Evolutionary conservation across 2,329 filamentous ascomycete species (phyloP).

Genomic region (Saccharata proteae): DNA sequence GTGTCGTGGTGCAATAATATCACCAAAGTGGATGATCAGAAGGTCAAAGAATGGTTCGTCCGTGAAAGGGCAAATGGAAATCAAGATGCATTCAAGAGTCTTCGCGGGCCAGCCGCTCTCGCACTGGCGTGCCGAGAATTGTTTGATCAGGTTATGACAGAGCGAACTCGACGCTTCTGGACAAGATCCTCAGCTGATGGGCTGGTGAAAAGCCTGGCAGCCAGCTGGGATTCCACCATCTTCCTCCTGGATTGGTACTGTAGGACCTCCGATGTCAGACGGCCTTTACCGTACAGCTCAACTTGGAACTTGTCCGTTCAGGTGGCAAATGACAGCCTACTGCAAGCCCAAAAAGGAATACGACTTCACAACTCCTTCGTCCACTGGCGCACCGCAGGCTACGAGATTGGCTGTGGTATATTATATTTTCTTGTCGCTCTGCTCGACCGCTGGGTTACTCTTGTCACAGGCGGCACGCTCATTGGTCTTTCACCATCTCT

Average conservation of each 20-base stretch:
- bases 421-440: slow-evolving; percentile 44
- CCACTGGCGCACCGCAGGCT: slow-evolving; percentile 45
- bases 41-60: slow-evolving; percentile 39
- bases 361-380: slow-evolving; percentile 45
- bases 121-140: slow-evolving; percentile 36
- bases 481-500: slow-evolving; percentile 26
- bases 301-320: slow-evolving; percentile 47
- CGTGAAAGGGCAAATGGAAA: slow-evolving; percentile 16
- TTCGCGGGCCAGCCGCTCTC: slow-evolving; percentile 38
- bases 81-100: slow-evolving; percentile 28
- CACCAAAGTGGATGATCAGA: slow-evolving; percentile 36
- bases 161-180: slow-evolving; percentile 32
- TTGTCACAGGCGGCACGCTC: slow-evolving; percentile 33
- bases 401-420: slow-evolving; percentile 42
- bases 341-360: slow-evolving; percentile 42
- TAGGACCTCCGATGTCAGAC: slow-evolving; percentile 33
- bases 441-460: slow-evolving; percentile 42
- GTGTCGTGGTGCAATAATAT: slow-evolving; percentile 45
- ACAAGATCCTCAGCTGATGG: slow-evolving; percentile 30
- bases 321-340: slow-evolving; percentile 40
- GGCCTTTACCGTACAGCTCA: slow-evolving; percentile 42
- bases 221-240: slow-evolving; percentile 40
- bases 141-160: slow-evolving; percentile 32
- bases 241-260: slow-evolving; percentile 45
- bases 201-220: slow-evolving; percentile 38